Base-by-base conservation (phyloP, 139 green algal species). In the Chlamydomonas urium region DNA sequence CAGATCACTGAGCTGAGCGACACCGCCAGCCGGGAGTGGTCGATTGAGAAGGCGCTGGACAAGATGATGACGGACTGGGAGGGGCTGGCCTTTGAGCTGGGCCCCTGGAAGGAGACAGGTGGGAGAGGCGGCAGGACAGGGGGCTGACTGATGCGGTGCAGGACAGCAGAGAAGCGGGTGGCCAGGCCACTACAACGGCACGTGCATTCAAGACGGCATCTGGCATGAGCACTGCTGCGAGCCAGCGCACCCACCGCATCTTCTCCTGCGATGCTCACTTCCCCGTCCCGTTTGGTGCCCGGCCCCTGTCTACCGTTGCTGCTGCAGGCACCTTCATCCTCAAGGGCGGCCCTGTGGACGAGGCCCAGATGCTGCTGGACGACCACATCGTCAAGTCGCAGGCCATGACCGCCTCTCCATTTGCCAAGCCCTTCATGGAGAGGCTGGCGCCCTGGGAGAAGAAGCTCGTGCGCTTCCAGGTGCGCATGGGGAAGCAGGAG, bases 341-440 rank as follows among this genome's bases (percentile, higher is more conserved):
- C 42, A 91, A 89, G 73, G 86, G 86, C 67, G 82, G 78, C 2
- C 86, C 86, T 19, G 76, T 91, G 32, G 88, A 93, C 48, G 88
- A 93, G 76, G 86, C 86, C 28, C 89, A 93, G 77, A 72, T 65
- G 21, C 81, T 94, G 69, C 84, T 94, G 70, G 89, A 94, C 63
- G 89, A 94, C 74, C 89, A 94, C 82, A 81, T 91, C 42, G 77
- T 93, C 10, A 93, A 84, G 73, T 76, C 65, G 56, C 73, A 87
- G 77, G 85, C 85, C 48, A 92, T 92, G 84, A 80, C 75, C 28
- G 81, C 82, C 1, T 86, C 75, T 24, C 87, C 87, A n/a, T 90
- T 86, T 71, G 83, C 80, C 33, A 82, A 82, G 71, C 87, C 85
- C 28, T 91, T 93, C 76, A 71, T 80, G 48, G 85, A 88, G 0